Conservation (phyloP, 2,329 filamentous ascomycete genomes). For the Fusarium fujikuroi region DNA sequence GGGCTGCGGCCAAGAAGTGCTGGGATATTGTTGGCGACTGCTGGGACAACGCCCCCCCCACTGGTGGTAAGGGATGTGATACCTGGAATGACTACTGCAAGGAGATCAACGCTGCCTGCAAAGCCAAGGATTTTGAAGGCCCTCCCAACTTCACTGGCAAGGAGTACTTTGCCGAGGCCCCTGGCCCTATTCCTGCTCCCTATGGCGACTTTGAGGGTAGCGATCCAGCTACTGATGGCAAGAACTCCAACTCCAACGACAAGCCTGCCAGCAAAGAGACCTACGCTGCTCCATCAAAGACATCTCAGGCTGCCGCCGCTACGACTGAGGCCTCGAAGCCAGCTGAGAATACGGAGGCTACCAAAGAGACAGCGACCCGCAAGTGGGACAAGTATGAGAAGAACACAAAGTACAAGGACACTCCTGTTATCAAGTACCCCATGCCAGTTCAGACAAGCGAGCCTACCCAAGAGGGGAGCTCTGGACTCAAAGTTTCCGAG, state of each 20-base stretch:
- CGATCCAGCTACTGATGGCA: conserved; percentile 18
- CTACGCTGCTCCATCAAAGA: conserved; percentile 10
- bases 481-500: conserved; percentile 47
- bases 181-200: conserved; percentile 49
- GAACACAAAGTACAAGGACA: conserved; percentile 20
- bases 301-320: conserved; percentile 9
- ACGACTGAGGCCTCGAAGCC: conserved; percentile 11
- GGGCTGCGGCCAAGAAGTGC: conserved; percentile 64
- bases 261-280: conserved; percentile 6
- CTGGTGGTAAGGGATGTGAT: conserved; percentile 68
- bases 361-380: conserved; percentile 15
- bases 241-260: conserved; percentile 22
- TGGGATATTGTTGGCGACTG: conserved; percentile 70
- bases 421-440: conserved; percentile 5
- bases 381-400: conserved; percentile 13
- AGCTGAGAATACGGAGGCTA: conserved; percentile 3
- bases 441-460: conserved; percentile 31
- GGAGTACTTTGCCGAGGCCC: conserved; percentile 46
- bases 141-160: conserved; percentile 57
- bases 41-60: conserved; percentile 67
- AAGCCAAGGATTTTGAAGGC: conserved; percentile 56
- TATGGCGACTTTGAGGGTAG: conserved; percentile 43
- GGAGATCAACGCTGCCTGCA: conserved; percentile 57
- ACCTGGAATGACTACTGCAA: conserved; percentile 72
- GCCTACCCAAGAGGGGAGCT: conserved; percentile 6